These are phyloP conservation scores for Metschnikowia picachoensis DNA, from an alignment of 805 yeast species.

Conservation along the genomic window DNA sequence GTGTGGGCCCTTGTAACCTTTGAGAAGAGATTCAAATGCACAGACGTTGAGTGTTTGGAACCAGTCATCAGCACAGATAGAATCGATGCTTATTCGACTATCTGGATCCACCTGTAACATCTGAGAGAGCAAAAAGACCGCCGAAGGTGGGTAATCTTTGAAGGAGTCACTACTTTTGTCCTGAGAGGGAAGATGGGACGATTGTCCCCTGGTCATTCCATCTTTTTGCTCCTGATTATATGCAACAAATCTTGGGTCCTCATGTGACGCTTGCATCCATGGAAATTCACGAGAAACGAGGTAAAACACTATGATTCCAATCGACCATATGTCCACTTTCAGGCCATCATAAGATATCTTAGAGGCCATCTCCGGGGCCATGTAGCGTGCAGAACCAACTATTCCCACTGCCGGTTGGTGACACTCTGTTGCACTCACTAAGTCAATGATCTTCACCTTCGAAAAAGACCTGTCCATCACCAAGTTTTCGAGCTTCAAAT, in stretches of 20 bases:
- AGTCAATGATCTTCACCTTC: constrained; percentile 44
- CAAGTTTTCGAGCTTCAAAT: constrained; percentile 47
- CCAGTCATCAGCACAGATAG: background rate
- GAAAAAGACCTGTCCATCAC: constrained; percentile 28
- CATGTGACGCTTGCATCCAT: constrained; percentile 43
- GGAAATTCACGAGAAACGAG: constrained; percentile 34
- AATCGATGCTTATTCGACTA: background rate
- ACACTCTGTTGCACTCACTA: constrained; percentile 26
- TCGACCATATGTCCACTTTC: constrained; percentile 47
- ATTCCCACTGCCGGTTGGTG: constrained; percentile 34
- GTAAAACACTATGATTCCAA: constrained; percentile 42
- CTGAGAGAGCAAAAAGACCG: background rate
- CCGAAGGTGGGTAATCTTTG: background rate
- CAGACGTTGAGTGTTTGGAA: background rate
- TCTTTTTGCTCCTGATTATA: background rate
- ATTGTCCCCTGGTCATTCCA: too few relatives aligned
- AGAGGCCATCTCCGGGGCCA: constrained; percentile 46
- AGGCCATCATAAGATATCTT: constrained; percentile 38
- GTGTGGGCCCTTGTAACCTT: background rate
- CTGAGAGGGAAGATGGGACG: too few relatives aligned
- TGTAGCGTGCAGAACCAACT: constrained; percentile 44
- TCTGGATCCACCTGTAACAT: background rate
- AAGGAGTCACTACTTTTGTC: background rate
- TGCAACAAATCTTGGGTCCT: constrained; percentile 23
- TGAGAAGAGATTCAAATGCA: background rate